Base-by-base conservation (phyloP, 2,329 filamentous ascomycete species). In the Nigrograna mackinnonii region DNA sequence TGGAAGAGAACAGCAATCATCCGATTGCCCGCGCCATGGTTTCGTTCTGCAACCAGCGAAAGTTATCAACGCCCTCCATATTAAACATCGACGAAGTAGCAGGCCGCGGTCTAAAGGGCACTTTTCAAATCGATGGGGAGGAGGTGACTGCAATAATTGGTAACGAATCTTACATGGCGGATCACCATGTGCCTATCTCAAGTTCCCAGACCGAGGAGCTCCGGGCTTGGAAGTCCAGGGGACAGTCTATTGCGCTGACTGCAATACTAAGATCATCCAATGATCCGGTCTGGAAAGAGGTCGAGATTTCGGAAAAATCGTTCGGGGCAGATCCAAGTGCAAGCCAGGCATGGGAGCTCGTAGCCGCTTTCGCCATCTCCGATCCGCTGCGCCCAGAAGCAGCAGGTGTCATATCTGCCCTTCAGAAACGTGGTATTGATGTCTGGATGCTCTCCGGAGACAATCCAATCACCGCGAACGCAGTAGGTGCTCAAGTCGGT, bases 361-460 rank as follows among this genome's bases (percentile, higher is more conserved):
- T 78, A 0, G 83, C 85, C 1, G 77, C 84, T 9, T 84, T 96
- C 51, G 84, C 89, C 35, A 85, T 92, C 36, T 85, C 91, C 0
- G 91, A 96, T 54, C 84, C 89, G 1, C 80, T 96, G 49, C 86
- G 91, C 2, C 79, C 82, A 0, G 89, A 95, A 67, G 84, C 90
- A 0, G 68, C 72, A 1, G 60, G 72, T 6, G 83, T 92, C 14
- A 79, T 95, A 44, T 67, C 71, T 5, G 76, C 83, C 1, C 80
- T 96, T 0, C 79, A 81, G 32, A 68, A 77, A 4, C 79, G 80
- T 13, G 83, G 86, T 16, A 84, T 87, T 35, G 80, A 84, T 22
- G 87, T 95, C 4, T 96, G 86, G 83, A 95, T 96, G 89, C 84
- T 96, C 26, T 95, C 90, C 0, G 91, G 91, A 21, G 91, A 96